Conservation (phyloP, 257 asterid species). For the Solanum tarijense region DNA sequence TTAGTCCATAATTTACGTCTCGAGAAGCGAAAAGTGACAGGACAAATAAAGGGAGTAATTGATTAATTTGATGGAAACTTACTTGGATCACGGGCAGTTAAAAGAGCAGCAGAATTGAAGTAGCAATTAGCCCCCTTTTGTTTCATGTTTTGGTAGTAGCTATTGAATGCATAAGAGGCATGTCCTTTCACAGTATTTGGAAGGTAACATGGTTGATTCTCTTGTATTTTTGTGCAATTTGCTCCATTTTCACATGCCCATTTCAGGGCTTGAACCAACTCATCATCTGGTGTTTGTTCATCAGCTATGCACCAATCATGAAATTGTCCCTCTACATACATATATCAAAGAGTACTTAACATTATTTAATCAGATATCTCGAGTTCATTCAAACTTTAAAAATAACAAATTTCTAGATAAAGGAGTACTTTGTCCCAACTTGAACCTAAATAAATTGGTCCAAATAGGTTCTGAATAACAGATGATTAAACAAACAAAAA, state of each 20-base stretch:
- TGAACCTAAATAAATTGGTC: background rate
- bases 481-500: background rate
- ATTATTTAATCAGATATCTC: background rate
- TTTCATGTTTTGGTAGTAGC: constrained; percentile 69
- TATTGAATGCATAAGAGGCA: constrained; percentile 82
- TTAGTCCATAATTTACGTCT: background rate
- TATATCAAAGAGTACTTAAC: background rate
- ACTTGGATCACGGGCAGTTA: constrained; percentile 68
- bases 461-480: background rate
- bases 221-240: constrained; percentile 43
- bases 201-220: constrained; percentile 28
- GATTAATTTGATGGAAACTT: constrained; percentile 5
- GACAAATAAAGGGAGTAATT: background rate
- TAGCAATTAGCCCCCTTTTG: constrained; percentile 64
- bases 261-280: constrained; percentile 36
- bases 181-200: constrained; percentile 55
- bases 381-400: background rate
- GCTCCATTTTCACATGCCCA: constrained; percentile 90
- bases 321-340: constrained; percentile 41
- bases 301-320: constrained; percentile 83
- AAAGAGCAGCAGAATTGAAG: constrained; percentile 63
- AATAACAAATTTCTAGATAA: background rate
- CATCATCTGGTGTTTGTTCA: constrained; percentile 58
- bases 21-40: background rate
- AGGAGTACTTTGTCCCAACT: background rate